A percentile compares a stretch with the other conserved stretches of the same genome.
phyloP scores from a whole-genome alignment of 2,329 filamentous ascomycete genomes.

The Chaetomiaceae sp. region DNA sequence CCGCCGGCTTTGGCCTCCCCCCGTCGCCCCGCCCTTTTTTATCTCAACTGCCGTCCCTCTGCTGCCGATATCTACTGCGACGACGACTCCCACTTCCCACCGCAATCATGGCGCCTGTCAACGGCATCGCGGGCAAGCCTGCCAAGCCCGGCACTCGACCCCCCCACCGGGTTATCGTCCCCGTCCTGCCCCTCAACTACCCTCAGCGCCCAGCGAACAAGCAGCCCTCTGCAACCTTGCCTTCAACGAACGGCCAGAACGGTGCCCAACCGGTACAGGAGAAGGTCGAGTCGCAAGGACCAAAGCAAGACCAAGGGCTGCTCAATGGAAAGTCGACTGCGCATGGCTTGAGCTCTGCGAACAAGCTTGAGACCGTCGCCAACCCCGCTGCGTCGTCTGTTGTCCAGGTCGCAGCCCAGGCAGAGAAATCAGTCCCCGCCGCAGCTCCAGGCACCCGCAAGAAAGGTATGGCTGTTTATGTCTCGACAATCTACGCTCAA shows the following conservation, averaged over 20 bases:
- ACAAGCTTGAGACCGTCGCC: neutral
- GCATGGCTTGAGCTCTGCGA: constrained; percentile 2
- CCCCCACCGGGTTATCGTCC: constrained; percentile 17
- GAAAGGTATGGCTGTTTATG: constrained; percentile 17
- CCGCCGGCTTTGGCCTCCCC: neutral
- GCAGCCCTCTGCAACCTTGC: constrained; percentile 7
- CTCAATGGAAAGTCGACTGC: neutral
- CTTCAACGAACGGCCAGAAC: constrained; percentile 8
- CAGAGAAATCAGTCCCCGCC: neutral
- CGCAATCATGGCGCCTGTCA: constrained; percentile 23
- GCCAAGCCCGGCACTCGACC: constrained; percentile 18
- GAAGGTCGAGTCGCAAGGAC: neutral
- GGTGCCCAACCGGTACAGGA: constrained; percentile 1
- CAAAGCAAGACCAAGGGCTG: constrained; percentile 1
- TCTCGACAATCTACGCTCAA: no score
- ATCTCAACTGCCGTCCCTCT: neutral
- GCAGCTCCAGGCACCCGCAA: constrained; percentile 1
- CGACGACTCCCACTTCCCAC: neutral
- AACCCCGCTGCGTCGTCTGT: constrained; percentile 11
- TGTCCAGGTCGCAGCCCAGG: neutral
- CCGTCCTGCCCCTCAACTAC: constrained; percentile 27
- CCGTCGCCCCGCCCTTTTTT: neutral
- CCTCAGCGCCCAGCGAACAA: constrained; percentile 22
- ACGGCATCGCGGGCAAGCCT: constrained; percentile 22
- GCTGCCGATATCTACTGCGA: neutral